phyloP scores from a whole-genome alignment of 2,329 filamentous ascomycete species.

The Clonostachys rosea region DNA sequence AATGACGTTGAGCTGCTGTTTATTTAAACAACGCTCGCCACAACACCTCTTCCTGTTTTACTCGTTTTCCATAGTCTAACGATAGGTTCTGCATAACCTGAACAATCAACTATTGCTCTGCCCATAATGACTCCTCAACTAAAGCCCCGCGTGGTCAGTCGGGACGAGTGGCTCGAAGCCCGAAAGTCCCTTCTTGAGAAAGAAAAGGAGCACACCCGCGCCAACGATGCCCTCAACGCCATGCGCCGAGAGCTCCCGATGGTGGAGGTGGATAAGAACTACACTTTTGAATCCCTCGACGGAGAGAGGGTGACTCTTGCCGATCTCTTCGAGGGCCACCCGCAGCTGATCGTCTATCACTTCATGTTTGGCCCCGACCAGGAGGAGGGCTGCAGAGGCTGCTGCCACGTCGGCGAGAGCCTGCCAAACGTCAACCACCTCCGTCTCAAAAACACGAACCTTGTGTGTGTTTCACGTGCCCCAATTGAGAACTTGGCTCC shows the following conservation, averaged over 20 bases:
- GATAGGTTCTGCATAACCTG: too few species aligned
- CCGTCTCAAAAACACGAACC: slow-evolving; percentile 25
- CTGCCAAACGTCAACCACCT: slow-evolving; percentile 30
- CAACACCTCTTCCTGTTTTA: too few species aligned
- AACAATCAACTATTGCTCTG: too few species aligned
- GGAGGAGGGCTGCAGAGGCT: slow-evolving; percentile 28
- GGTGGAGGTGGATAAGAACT: slow-evolving; percentile 27
- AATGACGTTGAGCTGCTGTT: too few species aligned
- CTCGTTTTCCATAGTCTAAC: too few species aligned
- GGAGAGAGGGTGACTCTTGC: slow-evolving; percentile 13
- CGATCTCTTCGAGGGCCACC: slow-evolving; percentile 23
- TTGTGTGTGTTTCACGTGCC: slow-evolving; percentile 31
- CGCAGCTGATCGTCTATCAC: slow-evolving; percentile 35
- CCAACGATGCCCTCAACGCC: slow-evolving; percentile 17
- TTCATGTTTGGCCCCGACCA: slow-evolving; percentile 35
- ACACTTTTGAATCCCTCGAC: slow-evolving; percentile 24
- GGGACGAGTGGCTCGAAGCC: slow-evolving; percentile 24
- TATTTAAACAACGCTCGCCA: too few species aligned
- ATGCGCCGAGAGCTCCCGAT: slow-evolving; percentile 29
- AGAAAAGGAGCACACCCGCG: slow-evolving; percentile 23
- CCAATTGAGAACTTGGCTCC: slow-evolving; percentile 25
- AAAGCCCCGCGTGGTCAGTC: slow-evolving; percentile 11
- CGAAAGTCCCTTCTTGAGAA: slow-evolving; percentile 24
- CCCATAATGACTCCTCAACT: too few species aligned
- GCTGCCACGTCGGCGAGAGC: slow-evolving; percentile 28